Base-by-base conservation (phyloP, 192 early-diverging fungal species). In the Backusella westeae region DNA sequence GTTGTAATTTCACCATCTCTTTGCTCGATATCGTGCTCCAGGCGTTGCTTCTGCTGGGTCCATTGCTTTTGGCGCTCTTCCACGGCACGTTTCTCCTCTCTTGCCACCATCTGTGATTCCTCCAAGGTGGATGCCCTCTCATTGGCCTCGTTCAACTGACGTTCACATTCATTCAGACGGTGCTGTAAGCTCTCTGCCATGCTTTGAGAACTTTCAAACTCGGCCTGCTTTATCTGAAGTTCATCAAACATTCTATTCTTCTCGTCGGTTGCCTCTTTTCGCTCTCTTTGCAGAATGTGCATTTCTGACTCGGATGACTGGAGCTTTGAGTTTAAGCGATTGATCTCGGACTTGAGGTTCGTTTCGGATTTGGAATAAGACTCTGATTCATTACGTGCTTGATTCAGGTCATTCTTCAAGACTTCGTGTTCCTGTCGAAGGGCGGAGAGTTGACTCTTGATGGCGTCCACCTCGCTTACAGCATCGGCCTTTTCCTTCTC, bases 201-300 rank as follows among this genome's bases (percentile, higher is more conserved):
- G 9, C 80, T 86, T 73, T 90, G 89, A 12, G 89, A 90, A 19
- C 85, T 86, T 73, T 90, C 89, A 72, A 87, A 87, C 76, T 90
- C 87, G 12, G 89, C 89, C 49, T 87, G 84, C 74, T 87, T 90
- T 42, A 86, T 80, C 65, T 90, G 89, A 6, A 88, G 80, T 46
- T 90, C 84, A 53, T 90, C 89, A 82, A 85, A 87, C 70, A 84
- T 74, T 46, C 73, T 65, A 7, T 87, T 82, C 75, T 85, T 87
- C 71, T 83, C 81, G 21, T 85, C 80, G 4, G 79, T 69, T 34
- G 82, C 72, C 73, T 88, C 86, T 49, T 82, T 83, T 52, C 83
- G 80, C 65, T 88, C 83, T 75, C 81, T 82, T 21, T 77, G 80
- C 56, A 85, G 77, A 38, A 78, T 88, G 9, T 78, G 74, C 17